Conservation (phyloP, 352 stramenopile species). For the Phytophthora melonis region DNA sequence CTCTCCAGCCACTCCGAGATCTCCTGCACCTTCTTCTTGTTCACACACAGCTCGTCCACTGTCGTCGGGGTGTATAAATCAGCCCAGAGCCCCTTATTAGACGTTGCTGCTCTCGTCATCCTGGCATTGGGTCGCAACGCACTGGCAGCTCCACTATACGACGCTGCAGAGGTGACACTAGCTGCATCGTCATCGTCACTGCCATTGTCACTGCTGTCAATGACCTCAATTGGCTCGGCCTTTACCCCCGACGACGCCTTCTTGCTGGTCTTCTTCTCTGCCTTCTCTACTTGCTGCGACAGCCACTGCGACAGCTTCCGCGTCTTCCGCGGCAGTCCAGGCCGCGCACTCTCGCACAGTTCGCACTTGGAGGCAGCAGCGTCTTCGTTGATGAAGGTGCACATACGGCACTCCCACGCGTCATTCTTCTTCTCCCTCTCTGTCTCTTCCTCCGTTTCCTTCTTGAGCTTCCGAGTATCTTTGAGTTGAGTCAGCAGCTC, state of each 20-base stretch:
- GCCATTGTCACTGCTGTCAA: conserved; percentile 50
- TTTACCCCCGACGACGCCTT: conserved; percentile 8
- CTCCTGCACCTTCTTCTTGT: conserved; percentile 87
- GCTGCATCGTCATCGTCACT: conserved; percentile 35
- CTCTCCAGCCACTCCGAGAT: conserved; percentile 66
- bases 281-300: conserved; percentile 31
- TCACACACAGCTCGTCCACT: conserved; percentile 79
- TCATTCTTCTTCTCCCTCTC: neutral
- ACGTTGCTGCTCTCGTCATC: neutral
- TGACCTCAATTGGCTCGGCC: conserved; percentile 30
- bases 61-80: conserved; percentile 51
- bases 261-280: conserved; percentile 16
- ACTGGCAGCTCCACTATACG: neutral
- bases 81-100: conserved; percentile 51
- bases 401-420: conserved; percentile 52
- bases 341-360: conserved; percentile 49
- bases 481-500: conserved; percentile 16
- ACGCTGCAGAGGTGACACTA: conserved; percentile 14
- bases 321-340: conserved; percentile 33
- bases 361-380: conserved; percentile 35
- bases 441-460: neutral
- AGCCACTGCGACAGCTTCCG: conserved; percentile 58
- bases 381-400: conserved; percentile 61
- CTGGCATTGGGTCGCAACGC: conserved; percentile 10
- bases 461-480: neutral